These are phyloP conservation scores for Collybia mongolica DNA, from an alignment of 768 basidiomycete genomes.

Conservation along the genomic window DNA sequence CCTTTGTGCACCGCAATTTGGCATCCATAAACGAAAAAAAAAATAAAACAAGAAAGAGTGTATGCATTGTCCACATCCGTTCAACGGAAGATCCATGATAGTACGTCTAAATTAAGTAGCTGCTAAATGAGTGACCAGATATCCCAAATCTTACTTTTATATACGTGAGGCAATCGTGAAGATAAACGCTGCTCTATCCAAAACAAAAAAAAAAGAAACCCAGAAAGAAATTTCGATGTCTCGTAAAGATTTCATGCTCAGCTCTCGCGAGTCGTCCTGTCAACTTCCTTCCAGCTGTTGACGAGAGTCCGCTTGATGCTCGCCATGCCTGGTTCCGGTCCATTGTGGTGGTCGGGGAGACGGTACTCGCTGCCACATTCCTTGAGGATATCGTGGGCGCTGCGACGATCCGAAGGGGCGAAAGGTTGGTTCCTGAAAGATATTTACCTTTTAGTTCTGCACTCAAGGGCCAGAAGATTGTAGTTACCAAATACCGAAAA, in stretches of 20 bases:
- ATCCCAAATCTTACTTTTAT: no score
- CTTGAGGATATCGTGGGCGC: conserved; percentile 49
- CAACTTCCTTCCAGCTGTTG: conserved; percentile 18
- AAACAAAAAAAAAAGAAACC: neutral
- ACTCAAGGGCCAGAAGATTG: no score
- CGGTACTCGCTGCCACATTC: conserved; percentile 35
- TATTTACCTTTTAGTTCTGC: no score
- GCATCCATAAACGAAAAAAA: no score
- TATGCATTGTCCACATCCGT: no score
- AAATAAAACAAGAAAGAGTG: no score
- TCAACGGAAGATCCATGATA: no score
- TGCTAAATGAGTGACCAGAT: no score
- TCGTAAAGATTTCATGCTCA: conserved; percentile 1
- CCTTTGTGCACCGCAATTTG: no score
- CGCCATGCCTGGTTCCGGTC: conserved; percentile 12
- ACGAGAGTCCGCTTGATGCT: conserved; percentile 16
- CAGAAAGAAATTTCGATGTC: neutral
- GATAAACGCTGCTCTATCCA: neutral
- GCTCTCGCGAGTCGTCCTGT: conserved; percentile 10
- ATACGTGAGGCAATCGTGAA: no score
- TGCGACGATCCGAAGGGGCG: conserved; percentile 60
- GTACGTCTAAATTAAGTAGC: no score
- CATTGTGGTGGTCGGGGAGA: conserved; percentile 10
- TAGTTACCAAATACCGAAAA: conserved; percentile 46
- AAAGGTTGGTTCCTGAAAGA: conserved; percentile 61